Conservation (phyloP, 2,329 filamentous ascomycete genomes). For the Aspergillus latus region DNA sequence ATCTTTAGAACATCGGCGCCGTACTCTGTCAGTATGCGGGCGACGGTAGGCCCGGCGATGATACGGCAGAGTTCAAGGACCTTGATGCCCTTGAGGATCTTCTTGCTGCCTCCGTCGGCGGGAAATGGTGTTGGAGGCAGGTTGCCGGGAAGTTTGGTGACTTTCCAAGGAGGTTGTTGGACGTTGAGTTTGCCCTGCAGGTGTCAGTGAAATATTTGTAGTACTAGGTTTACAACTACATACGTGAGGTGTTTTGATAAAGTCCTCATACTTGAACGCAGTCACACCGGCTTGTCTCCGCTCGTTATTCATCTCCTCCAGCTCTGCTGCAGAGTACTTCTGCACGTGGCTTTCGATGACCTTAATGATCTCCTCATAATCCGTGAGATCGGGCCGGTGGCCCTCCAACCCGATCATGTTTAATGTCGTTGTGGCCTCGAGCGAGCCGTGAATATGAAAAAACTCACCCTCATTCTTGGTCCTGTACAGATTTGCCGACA, state of each 20-base stretch:
- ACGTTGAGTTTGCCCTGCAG: slow-evolving; percentile 35
- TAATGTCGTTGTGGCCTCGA: slow-evolving; percentile 68
- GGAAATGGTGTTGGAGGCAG: slow-evolving; percentile 31
- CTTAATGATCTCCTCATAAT: slow-evolving; percentile 60
- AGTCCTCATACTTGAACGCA: slow-evolving; percentile 60
- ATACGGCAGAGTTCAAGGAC: slow-evolving; percentile 73
- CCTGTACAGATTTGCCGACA: slow-evolving; percentile 71
- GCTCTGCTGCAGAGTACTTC: slow-evolving; percentile 54
- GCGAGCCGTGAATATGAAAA: slow-evolving; percentile 73
- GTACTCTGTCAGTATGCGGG: slow-evolving; percentile 67
- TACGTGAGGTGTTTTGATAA: slow-evolving; percentile 57
- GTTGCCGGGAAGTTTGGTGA: slow-evolving; percentile 31
- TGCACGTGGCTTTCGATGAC: slow-evolving; percentile 61
- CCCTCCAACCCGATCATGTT: slow-evolving; percentile 68
- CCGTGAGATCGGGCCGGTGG: slow-evolving; percentile 59
- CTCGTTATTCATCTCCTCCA: slow-evolving; percentile 59
- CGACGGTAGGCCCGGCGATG: slow-evolving; percentile 70
- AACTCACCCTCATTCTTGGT: slow-evolving; percentile 66
- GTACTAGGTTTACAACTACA: slow-evolving; percentile 12
- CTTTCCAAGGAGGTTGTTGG: slow-evolving; percentile 38
- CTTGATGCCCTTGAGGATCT: slow-evolving; percentile 58
- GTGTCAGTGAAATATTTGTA: not conserved
- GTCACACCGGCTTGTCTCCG: slow-evolving; percentile 61
- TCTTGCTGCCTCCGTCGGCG: slow-evolving; percentile 31
- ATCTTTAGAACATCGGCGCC: slow-evolving; percentile 72